phyloP scores from a whole-genome alignment of 164 flowering plant genomes.

The Warburgia ugandensis region DNA sequence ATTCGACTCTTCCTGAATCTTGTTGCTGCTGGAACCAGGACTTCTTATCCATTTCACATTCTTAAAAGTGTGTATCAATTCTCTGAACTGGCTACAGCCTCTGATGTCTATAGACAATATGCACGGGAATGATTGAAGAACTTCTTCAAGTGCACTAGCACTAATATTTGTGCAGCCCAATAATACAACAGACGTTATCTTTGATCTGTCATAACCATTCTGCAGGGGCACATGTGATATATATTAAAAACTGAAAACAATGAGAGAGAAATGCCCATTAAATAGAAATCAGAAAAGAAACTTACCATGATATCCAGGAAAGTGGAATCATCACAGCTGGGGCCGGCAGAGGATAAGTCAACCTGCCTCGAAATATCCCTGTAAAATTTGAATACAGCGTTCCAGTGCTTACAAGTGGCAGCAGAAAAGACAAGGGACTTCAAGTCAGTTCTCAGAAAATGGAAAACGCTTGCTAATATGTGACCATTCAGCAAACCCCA shows the following conservation, averaged over 20 bases:
- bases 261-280: too few species aligned
- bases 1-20: conserved; percentile 33
- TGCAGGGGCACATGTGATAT: conserved; percentile 43
- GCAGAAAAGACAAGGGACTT: conserved; percentile 70
- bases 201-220: conserved; percentile 65
- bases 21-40: conserved; percentile 16
- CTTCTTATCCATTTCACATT: conserved; percentile 60
- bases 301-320: conserved; percentile 63
- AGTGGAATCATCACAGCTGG: conserved; percentile 55
- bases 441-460: conserved; percentile 71
- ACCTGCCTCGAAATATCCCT: conserved; percentile 52
- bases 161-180: conserved; percentile 68
- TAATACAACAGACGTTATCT: conserved; percentile 53
- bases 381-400: conserved; percentile 55
- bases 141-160: conserved; percentile 52
- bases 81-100: conserved; percentile 76
- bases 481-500: conserved; percentile 80
- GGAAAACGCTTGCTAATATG: conserved; percentile 72
- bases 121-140: conserved; percentile 52
- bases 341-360: conserved; percentile 62
- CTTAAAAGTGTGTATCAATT: conserved; percentile 43
- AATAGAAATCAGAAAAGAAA: conserved; percentile 6
- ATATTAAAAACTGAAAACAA: too few species aligned
- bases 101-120: conserved; percentile 61
- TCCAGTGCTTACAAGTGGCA: conserved; percentile 85